Percentiles rank a stretch among this genome's conserved stretches.
Conservation (phyloP, 2,329 filamentous ascomycete genomes). For the Ophiosphaerella narmari region DNA sequence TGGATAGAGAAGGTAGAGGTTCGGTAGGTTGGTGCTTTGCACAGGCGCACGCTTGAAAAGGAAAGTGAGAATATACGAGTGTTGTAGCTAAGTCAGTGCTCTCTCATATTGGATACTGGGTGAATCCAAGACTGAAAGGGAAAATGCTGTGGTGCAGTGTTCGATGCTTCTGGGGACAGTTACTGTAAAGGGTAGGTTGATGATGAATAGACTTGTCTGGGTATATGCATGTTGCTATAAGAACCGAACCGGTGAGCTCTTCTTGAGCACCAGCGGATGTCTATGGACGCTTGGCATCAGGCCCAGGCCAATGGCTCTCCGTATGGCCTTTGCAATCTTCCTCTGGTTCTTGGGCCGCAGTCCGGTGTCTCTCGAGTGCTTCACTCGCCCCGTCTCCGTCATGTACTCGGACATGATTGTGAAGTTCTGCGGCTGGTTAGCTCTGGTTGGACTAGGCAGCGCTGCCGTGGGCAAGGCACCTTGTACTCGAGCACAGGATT, state of each 20-base stretch:
- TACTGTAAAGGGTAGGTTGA: conserved; percentile 14
- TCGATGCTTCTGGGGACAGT: conserved; percentile 3
- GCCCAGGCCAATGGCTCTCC: conserved; percentile 85
- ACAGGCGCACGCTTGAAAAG: neutral
- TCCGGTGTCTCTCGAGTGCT: conserved; percentile 73
- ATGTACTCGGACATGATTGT: conserved; percentile 88
- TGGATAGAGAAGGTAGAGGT: neutral
- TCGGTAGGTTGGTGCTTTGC: neutral
- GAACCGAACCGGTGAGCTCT: conserved; percentile 28
- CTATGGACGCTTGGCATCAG: conserved; percentile 88
- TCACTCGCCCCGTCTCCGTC: conserved; percentile 82
- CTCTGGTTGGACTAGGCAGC: neutral
- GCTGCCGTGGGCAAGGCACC: conserved; percentile 55
- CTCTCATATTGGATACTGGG: too few species aligned
- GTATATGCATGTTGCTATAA: conserved; percentile 8
- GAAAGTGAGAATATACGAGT: neutral
- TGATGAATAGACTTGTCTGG: neutral
- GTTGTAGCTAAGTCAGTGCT: too few species aligned
- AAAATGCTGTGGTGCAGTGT: conserved; percentile 9
- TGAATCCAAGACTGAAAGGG: conserved; percentile 6
- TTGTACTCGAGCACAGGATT: conserved; percentile 86
- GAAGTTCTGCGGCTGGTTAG: conserved; percentile 70
- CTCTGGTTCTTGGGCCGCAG: conserved; percentile 89
- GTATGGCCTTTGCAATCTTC: conserved; percentile 88
- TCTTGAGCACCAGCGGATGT: conserved; percentile 65